Evolutionary conservation across 176 grass and related monocot species (phyloP).

Genomic region (Pharus latifolius): DNA sequence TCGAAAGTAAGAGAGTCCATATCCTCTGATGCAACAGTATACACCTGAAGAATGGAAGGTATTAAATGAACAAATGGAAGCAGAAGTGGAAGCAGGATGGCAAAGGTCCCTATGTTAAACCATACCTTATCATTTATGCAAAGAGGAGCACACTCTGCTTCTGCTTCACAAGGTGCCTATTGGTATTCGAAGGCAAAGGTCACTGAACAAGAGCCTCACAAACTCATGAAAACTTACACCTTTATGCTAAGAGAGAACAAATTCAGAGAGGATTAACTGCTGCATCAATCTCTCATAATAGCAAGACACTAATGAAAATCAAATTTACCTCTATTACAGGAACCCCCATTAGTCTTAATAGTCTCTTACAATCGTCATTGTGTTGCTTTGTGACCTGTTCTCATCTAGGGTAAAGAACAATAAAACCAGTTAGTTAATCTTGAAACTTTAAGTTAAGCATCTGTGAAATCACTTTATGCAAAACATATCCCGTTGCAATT

Average conservation of each 20-base stretch:
- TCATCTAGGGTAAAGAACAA: slow-evolving; percentile 6
- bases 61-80: neutral
- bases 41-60: slow-evolving; percentile 22
- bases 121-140: slow-evolving; percentile 35
- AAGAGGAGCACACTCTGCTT: slow-evolving; percentile 49
- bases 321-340: slow-evolving; percentile 89
- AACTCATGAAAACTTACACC: no score
- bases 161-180: slow-evolving; percentile 51
- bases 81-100: neutral
- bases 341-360: slow-evolving; percentile 91
- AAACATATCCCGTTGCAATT: no score
- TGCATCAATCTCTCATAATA: neutral
- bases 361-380: slow-evolving; percentile 90
- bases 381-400: slow-evolving; percentile 82
- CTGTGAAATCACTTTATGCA: neutral
- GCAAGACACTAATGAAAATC: slow-evolving; percentile 8
- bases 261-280: no score
- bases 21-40: slow-evolving; percentile 50
- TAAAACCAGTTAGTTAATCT: neutral
- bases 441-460: neutral
- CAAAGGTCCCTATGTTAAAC: neutral
- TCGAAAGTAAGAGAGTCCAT: slow-evolving; percentile 51
- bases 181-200: no score
- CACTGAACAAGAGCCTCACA: no score
- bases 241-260: no score